These are phyloP conservation scores for Alternaria gaisen DNA, from an alignment of 2,329 filamentous ascomycete species.

Conservation along the genomic window DNA sequence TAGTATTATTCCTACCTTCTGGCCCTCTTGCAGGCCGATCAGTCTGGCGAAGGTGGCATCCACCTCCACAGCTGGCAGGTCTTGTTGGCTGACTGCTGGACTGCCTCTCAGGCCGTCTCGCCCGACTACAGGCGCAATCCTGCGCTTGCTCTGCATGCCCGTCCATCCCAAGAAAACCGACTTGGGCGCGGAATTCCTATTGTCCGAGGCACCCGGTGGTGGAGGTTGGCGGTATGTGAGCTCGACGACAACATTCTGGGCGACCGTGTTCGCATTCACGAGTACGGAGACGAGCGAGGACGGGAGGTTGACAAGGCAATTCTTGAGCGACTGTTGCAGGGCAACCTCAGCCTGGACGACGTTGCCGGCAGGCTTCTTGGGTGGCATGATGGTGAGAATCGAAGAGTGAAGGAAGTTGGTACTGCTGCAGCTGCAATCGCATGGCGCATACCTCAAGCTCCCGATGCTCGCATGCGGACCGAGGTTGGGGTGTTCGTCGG, in stretches of 20 bases:
- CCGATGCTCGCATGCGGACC: slow-evolving; percentile 23
- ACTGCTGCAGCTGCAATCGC: slow-evolving; percentile 7
- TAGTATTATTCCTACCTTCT: slow-evolving; percentile 74
- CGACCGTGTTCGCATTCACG: slow-evolving; percentile 88
- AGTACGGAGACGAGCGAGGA: slow-evolving; percentile 83
- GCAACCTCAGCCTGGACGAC: slow-evolving; percentile 82
- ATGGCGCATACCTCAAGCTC: slow-evolving; percentile 13
- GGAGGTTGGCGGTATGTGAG: slow-evolving; percentile 75
- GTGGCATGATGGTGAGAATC: slow-evolving; percentile 39
- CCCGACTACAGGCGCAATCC: slow-evolving; percentile 74
- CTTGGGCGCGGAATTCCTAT: slow-evolving; percentile 56
- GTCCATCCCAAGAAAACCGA: slow-evolving; percentile 96
- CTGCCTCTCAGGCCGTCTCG: slow-evolving; percentile 74
- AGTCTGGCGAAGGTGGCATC: slow-evolving; percentile 84
- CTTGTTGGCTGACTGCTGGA: slow-evolving; percentile 73
- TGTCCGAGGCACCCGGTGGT: slow-evolving; percentile 53
- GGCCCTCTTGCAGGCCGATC: slow-evolving; percentile 80
- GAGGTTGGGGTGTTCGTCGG: slow-evolving; percentile 37
- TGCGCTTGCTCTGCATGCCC: slow-evolving; percentile 93
- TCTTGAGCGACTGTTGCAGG: slow-evolving; percentile 82
- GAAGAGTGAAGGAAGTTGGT: slow-evolving; percentile 9
- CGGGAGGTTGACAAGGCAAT: slow-evolving; percentile 93
- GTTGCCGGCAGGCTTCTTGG: slow-evolving; percentile 55
- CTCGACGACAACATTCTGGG: slow-evolving; percentile 96
- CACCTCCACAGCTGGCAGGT: slow-evolving; percentile 80